Percentiles rank a stretch among this genome's conserved stretches.
Evolutionary conservation across 2,329 filamentous ascomycete species (phyloP).

Genomic region (Chalaropsis thielavioides): DNA sequence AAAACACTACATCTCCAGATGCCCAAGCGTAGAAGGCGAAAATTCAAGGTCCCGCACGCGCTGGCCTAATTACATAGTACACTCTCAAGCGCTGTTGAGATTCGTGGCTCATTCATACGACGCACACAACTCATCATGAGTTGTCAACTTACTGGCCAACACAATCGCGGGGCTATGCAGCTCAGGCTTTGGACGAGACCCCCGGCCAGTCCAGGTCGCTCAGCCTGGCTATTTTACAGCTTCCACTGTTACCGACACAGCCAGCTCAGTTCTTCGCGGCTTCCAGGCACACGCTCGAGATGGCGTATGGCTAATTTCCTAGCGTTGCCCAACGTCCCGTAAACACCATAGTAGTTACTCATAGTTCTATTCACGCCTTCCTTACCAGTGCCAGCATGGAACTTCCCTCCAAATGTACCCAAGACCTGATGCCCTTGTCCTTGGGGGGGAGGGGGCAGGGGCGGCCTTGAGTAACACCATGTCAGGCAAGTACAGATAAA

Average conservation of each 20-base stretch:
- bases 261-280: neutral
- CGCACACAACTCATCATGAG: constrained; percentile 3
- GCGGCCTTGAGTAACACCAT: constrained; percentile 3
- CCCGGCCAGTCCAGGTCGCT: neutral
- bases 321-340: no score
- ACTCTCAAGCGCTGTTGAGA: neutral
- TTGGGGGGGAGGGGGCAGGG: neutral
- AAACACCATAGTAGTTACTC: neutral
- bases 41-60: no score
- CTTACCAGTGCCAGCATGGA: neutral
- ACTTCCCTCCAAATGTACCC: neutral
- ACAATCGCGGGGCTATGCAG: neutral
- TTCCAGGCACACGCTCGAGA: neutral
- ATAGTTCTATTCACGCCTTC: neutral
- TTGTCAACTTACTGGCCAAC: neutral
- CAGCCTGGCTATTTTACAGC: neutral
- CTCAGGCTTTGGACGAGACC: neutral
- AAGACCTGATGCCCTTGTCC: neutral
- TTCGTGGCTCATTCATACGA: constrained; percentile 5
- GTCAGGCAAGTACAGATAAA: constrained; percentile 6
- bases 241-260: neutral
- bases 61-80: neutral
- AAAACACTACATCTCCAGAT: neutral
- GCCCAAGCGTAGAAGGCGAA: neutral
- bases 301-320: neutral